Evolutionary conservation across 768 basidiomycete genomes (phyloP), one percentile per base, ranked within the genome.

Genomic region (Mycena floridula): DNA sequence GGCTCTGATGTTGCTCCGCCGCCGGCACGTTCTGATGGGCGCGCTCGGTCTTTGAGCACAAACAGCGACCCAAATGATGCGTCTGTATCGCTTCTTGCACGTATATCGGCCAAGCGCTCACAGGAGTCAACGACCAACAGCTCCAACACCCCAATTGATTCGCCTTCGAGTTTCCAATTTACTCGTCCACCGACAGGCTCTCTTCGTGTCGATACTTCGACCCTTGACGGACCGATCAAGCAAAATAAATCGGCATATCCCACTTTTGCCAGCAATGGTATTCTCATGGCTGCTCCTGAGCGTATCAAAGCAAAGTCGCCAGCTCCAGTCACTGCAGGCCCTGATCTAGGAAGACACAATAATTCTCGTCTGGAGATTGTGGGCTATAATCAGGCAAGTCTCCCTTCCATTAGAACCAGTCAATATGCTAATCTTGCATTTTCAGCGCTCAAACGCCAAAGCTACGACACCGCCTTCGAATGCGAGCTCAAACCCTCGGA

Each of bases 201-300:
- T 30, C 65, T 90, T 56, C 72, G 85, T 25, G 83, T 90, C 42
- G 85, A 89, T 58, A 90, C 88, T 0, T 72, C 81, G 26, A 69
- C 78, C 24, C 65, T 86, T 38, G 78, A 78, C 48, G 70, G 73
- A 8, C 62, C 77, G 37, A 68, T 78, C 25, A 81, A 74, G 57
- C 87, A 89, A 67, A 90, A 90, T 66, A 91, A 91, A 62, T 89
- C 88, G 7, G 88, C 88, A 1, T 90, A 85, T 54, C 88, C 89
- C 4, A 72, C 80, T 44, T 81, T 84, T 44, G 67, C 73, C 6
- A 74, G 75, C 51, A 76, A 76, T 43, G 79, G 79, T 13, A 73
- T 82, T 38, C 62, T 85, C 32, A 61, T 81, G 43, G 74, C 75
- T 16, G 65, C 77, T 12, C 70, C 73, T 37, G 85, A 85, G 37